Conservation (phyloP, 2,329 filamentous ascomycete genomes). For the Saccharata proteae region DNA sequence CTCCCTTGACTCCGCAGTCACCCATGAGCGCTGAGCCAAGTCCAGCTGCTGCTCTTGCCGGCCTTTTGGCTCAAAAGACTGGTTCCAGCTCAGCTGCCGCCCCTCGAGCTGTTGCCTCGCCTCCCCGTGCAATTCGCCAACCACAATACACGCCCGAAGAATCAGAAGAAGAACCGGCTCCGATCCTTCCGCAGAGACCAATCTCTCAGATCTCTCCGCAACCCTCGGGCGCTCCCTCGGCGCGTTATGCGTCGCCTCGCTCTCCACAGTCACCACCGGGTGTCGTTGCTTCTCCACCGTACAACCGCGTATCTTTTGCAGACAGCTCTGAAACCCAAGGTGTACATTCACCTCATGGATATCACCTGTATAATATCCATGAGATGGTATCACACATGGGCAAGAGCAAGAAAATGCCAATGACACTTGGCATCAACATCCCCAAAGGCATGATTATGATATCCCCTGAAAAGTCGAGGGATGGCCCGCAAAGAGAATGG, state of each 20-base stretch:
- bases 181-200: conserved; percentile 49
- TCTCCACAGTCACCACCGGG: conserved; percentile 13
- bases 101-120: conserved; percentile 38
- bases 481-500: conserved; percentile 86
- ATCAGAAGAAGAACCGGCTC: conserved; percentile 53
- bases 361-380: conserved; percentile 91
- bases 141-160: conserved; percentile 52
- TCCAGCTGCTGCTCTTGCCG: conserved; percentile 48
- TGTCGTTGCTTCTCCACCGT: conserved; percentile 44
- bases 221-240: conserved; percentile 28
- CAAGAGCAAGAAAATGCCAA: conserved; percentile 96
- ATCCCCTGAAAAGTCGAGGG: conserved; percentile 69
- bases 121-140: conserved; percentile 38
- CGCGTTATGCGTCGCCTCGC: too few relatives aligned
- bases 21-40: conserved; percentile 35
- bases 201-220: conserved; percentile 43
- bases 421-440: conserved; percentile 87
- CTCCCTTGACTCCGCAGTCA: conserved; percentile 29
- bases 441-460: conserved; percentile 82
- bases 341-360: conserved; percentile 38
- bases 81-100: conserved; percentile 31
- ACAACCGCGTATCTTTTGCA: conserved; percentile 19
- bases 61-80: conserved; percentile 37
- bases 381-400: conserved; percentile 97
- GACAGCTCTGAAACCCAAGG: conserved; percentile 32